phyloP scores from a whole-genome alignment of 148 eudicot genomes.

The Spergularia marina region DNA sequence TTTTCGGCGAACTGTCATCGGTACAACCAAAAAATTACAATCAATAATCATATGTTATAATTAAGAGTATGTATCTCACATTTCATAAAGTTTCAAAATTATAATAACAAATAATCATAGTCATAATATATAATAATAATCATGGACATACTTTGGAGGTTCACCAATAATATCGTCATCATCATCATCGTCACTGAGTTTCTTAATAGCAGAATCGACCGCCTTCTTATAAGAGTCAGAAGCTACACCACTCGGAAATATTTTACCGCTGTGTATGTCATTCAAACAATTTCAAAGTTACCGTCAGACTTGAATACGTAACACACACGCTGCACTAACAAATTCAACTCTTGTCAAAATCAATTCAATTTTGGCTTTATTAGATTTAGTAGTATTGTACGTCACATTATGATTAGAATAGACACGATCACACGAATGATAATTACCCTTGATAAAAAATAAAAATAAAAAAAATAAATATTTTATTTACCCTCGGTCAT shows the following conservation, averaged over 20 bases:
- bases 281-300: not conserved
- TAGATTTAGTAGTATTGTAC: no score
- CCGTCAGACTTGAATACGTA: no score
- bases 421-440: no score
- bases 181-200: conserved; percentile 34
- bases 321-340: not conserved
- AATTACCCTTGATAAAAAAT: not conserved
- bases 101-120: not conserved
- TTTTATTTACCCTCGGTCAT: conserved; percentile 56
- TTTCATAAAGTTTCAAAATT: no score
- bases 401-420: no score
- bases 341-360: not conserved
- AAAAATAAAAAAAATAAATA: no score
- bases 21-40: not conserved
- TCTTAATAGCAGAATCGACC: conserved; percentile 71
- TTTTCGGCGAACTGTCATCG: conserved; percentile 53
- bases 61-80: no score
- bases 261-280: conserved; percentile 55
- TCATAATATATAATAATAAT: no score
- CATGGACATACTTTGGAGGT: conserved; percentile 29
- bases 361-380: no score
- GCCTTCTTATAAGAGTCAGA: conserved; percentile 78
- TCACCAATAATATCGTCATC: conserved; percentile 29
- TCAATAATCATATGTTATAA: not conserved
- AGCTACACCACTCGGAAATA: conserved; percentile 76